Evolutionary conservation across 345 rosid species (phyloP).

Genomic region (Camelina sativa): DNA sequence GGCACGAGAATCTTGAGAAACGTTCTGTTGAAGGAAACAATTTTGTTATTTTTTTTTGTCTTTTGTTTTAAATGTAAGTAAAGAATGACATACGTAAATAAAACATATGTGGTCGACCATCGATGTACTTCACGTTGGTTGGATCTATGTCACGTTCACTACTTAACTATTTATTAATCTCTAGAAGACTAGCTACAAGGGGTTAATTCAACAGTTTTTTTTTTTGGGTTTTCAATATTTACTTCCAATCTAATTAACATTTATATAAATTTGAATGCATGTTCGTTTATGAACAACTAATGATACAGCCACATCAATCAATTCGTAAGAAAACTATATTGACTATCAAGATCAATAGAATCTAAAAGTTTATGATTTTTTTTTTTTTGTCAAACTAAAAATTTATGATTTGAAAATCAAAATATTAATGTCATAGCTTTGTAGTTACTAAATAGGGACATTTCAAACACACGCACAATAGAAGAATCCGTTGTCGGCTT

Average conservation of each 20-base stretch:
- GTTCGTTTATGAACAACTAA: background rate
- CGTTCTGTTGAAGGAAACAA: conserved; percentile 43
- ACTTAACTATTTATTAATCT: conserved; percentile 3
- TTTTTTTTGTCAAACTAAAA: too few species aligned
- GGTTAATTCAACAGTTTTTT: background rate
- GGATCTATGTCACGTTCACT: conserved; percentile 24
- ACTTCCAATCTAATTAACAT: background rate
- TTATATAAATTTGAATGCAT: background rate
- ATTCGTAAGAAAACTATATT: background rate
- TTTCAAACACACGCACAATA: background rate
- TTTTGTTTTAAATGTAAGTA: background rate
- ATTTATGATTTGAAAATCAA: background rate
- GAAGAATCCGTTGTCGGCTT: conserved; percentile 11
- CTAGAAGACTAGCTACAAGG: too few species aligned
- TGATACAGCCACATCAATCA: conserved; percentile 18
- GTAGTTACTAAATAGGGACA: background rate
- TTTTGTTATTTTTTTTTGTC: background rate
- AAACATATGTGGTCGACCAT: conserved; percentile 27
- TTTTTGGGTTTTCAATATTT: background rate
- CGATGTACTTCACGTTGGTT: conserved; percentile 31
- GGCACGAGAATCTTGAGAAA: conserved; percentile 46
- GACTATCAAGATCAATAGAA: conserved; percentile 1
- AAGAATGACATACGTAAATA: conserved; percentile 12
- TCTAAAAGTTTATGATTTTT: background rate
- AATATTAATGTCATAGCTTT: background rate